Evolutionary conservation across 1,139 yeast species (phyloP), one percentile per base, ranked within the genome.

Genomic region (Protomyces inouyei): DNA sequence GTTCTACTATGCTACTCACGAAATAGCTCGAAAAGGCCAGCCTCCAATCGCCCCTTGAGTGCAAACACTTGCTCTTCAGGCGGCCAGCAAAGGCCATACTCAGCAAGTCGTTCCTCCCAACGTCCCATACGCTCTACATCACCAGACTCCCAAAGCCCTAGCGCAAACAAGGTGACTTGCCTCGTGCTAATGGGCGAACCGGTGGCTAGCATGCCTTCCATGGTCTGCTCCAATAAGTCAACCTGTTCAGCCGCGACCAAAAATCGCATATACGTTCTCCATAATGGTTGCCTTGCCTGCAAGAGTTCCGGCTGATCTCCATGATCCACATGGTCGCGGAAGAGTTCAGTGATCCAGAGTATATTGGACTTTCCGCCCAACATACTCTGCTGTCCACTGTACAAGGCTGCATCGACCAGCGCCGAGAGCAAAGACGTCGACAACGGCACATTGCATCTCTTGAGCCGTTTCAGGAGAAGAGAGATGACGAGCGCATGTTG

Each of bases 141-240:
- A 37, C 57, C 63, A 38, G 63, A 25, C 52, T 59, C 63, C 57
- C 52, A 43, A 16, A 59, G 16, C 16, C 57, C 63, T 8, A 59
- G 45, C 1, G 63, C 63, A 43, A 59, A 59, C 1, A 52, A 18
- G 25, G 36, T 28, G 52, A 52, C 10, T 18, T 25, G 9, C 28
- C 23, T 40, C 28, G n/a, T 14, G 36, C 32, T 38, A 3, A 55
- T 52, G 14, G n/a, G 18, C 32, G 21, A 23, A 4, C 57, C 63
- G 16, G 52, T 40, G 25, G 35, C 35, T 1, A 59, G 43, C 53
- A 59, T 35, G 16, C 36, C 16, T 38, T 23, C 36, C 57, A 59
- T 43, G 16, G 63, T 57, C n/a, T 38, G 57, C 35, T 35, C 35
- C 23, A 59, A 16, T 8, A 52, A 51, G 18, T 28, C n/a, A 14